phyloP scores from a whole-genome alignment of 768 basidiomycete genomes.

The Paxillus rubicundulus region DNA sequence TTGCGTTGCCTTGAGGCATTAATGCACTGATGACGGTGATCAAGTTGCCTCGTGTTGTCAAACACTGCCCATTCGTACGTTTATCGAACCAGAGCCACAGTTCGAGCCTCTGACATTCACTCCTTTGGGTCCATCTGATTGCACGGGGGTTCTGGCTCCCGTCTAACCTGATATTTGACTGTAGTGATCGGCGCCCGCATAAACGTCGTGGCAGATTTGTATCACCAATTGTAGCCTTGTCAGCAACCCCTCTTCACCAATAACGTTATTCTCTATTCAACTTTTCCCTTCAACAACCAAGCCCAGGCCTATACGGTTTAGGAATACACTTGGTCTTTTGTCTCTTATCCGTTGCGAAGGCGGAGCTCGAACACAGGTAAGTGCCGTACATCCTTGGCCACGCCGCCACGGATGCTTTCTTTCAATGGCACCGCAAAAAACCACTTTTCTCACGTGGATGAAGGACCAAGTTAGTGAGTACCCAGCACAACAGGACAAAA shows the following conservation, averaged over 20 bases:
- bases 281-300: neutral
- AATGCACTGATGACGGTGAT: constrained; percentile 24
- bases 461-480: too few relatives aligned
- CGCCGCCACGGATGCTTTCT: neutral
- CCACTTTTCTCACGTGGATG: neutral
- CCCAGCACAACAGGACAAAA: too few relatives aligned
- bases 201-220: neutral
- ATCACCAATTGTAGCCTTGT: too few relatives aligned
- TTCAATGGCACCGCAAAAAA: too few relatives aligned
- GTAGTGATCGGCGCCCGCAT: neutral
- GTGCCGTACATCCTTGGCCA: neutral
- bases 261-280: neutral
- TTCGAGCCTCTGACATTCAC: constrained; percentile 1
- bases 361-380: neutral
- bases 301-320: neutral
- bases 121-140: neutral
- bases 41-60: constrained; percentile 15
- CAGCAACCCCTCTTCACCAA: neutral
- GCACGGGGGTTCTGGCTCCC: too few relatives aligned
- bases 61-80: constrained; percentile 6
- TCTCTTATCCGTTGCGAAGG: neutral
- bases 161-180: neutral
- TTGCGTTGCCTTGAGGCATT: constrained; percentile 27
- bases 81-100: neutral
- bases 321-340: neutral